A percentile compares a stretch with the other conserved stretches of the same genome.
phyloP scores from a whole-genome alignment of 1,139 yeast genomes.

The Tardiomyces digboiensis region DNA sequence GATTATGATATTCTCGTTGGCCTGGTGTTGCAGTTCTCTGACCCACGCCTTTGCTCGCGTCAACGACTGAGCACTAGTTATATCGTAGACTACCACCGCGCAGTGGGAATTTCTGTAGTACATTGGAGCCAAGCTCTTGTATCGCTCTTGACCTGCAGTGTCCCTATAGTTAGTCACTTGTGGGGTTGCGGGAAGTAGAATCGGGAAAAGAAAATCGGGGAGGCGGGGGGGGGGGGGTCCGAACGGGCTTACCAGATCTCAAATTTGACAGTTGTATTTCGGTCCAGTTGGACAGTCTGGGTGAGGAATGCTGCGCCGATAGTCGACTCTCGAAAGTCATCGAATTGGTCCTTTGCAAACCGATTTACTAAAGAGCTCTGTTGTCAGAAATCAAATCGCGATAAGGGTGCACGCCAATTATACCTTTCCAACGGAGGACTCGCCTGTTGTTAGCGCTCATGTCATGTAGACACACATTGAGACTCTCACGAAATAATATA shows the following conservation, averaged over 20 bases:
- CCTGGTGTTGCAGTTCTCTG: slow-evolving; percentile 87
- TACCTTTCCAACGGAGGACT: slow-evolving; percentile 88
- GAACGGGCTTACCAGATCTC: slow-evolving; percentile 39
- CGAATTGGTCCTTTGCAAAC: slow-evolving; percentile 91
- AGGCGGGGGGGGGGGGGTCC: no score
- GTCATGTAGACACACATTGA: no score
- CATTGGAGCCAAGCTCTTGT: slow-evolving; percentile 85
- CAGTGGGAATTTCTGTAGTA: slow-evolving; percentile 85
- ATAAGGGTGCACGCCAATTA: slow-evolving; percentile 12
- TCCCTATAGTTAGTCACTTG: slow-evolving; percentile 31
- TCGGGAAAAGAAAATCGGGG: no score
- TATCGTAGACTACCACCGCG: slow-evolving; percentile 75
- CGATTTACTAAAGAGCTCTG: slow-evolving; percentile 71
- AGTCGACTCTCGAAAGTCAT: slow-evolving; percentile 89
- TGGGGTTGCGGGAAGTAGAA: no score
- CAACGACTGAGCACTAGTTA: slow-evolving; percentile 59
- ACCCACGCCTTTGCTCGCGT: slow-evolving; percentile 95
- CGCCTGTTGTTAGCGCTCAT: slow-evolving; percentile 40
- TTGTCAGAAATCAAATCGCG: slow-evolving; percentile 21
- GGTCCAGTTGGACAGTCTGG: slow-evolving; percentile 65
- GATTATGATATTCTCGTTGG: slow-evolving; percentile 72
- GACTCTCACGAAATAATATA: slow-evolving; percentile 17
- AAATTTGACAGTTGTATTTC: slow-evolving; percentile 38
- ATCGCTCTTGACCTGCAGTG: slow-evolving; percentile 91
- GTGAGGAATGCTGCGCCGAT: slow-evolving; percentile 97